Conservation (phyloP, 371 early-diverging fungal species). For the Mortierella sp. region DNA sequence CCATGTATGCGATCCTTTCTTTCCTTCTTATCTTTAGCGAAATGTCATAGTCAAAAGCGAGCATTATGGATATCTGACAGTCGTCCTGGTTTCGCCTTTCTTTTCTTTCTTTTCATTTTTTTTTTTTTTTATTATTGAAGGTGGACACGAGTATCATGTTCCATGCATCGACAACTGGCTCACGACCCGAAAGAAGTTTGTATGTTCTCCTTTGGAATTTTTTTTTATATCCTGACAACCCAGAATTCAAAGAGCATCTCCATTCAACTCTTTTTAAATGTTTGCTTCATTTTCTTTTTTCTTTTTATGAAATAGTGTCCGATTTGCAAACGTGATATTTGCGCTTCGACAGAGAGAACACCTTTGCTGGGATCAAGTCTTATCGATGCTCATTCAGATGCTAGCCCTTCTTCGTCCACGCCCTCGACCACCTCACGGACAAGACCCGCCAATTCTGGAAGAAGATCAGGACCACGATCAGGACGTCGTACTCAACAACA, state of each 20-base stretch:
- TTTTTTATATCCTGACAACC: background rate
- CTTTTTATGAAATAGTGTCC: constrained; percentile 62
- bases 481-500: background rate
- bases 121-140: too few species aligned
- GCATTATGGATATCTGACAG: too few species aligned
- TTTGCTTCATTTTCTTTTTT: constrained; percentile 11
- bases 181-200: constrained; percentile 78
- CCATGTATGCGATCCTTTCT: constrained; percentile 69
- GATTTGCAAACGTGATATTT: constrained; percentile 77
- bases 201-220: too few species aligned
- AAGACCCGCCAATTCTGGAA: background rate
- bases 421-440: constrained; percentile 7
- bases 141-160: constrained; percentile 86
- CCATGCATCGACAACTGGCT: constrained; percentile 93
- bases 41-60: too few species aligned
- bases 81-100: too few species aligned
- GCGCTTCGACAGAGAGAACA: constrained; percentile 49
- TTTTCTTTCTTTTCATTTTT: too few species aligned
- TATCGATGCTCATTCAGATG: background rate
- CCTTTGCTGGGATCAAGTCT: constrained; percentile 21
- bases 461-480: constrained; percentile 4
- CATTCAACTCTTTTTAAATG: background rate
- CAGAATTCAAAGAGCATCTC: background rate
- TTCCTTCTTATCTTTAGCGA: too few species aligned
- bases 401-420: constrained; percentile 5